Evolutionary conservation across 2,329 filamentous ascomycete species (phyloP).

Genomic region (Arthrobotrys sphaeroides): DNA sequence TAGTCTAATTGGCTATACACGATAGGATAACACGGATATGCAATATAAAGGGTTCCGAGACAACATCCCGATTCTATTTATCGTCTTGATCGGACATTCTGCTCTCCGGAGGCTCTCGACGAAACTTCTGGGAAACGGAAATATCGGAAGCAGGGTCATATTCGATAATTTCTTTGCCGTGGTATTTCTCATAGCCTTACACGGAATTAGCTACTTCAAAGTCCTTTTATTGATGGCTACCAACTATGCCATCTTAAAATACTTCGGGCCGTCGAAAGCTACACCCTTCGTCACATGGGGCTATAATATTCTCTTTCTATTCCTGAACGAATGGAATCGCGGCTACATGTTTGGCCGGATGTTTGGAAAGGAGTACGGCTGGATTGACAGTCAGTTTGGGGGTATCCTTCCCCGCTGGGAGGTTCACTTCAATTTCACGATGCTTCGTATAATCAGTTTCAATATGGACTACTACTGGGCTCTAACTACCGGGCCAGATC

Average conservation of each 20-base stretch:
- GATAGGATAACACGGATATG: conserved; percentile 83
- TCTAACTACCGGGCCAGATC: conserved; percentile 67
- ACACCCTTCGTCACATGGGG: conserved; percentile 83
- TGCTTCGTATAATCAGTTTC: conserved; percentile 92
- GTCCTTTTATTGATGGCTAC: conserved; percentile 79
- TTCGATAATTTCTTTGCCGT: conserved; percentile 87
- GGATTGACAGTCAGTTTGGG: conserved; percentile 74
- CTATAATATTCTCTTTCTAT: conserved; percentile 86
- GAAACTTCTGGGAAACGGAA: conserved; percentile 66
- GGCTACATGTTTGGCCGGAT: conserved; percentile 79
- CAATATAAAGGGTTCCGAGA: conserved; percentile 87
- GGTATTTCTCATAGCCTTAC: conserved; percentile 79
- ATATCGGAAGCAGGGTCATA: conserved; percentile 69
- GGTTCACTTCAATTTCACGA: conserved; percentile 95
- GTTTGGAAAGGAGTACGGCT: conserved; percentile 64
- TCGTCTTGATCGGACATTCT: conserved; percentile 67
- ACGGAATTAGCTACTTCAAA: conserved; percentile 87
- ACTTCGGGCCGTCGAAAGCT: conserved; percentile 62
- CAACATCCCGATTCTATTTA: conserved; percentile 82
- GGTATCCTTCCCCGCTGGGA: conserved; percentile 93
- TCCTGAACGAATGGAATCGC: conserved; percentile 83
- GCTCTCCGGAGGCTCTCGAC: conserved; percentile 62
- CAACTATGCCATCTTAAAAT: conserved; percentile 75
- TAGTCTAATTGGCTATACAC: conserved; percentile 34
- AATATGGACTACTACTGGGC: conserved; percentile 98